Evolutionary conservation across 1,284 basidiomycete genomes (phyloP).

Genomic region (Trichosporon faecale): DNA sequence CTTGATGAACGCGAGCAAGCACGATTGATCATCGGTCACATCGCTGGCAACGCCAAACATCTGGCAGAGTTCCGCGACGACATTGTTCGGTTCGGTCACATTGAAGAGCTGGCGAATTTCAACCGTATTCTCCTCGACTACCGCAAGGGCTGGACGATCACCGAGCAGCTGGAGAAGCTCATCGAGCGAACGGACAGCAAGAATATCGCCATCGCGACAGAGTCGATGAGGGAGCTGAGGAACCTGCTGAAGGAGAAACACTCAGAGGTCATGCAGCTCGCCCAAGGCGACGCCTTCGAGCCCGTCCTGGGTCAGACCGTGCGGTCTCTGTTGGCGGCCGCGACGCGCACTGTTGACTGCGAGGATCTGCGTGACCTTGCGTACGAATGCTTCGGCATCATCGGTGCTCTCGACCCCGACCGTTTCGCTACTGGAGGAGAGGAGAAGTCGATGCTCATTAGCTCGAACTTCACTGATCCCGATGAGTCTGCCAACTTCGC

Average conservation of each 20-base stretch:
- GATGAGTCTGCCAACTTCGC: slow-evolving; percentile 78
- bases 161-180: slow-evolving; percentile 64
- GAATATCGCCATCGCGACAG: slow-evolving; percentile 73
- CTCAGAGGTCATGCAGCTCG: slow-evolving; percentile 61
- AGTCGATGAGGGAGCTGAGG: slow-evolving; percentile 75
- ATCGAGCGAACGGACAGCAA: slow-evolving; percentile 74
- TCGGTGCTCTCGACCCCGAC: slow-evolving; percentile 96
- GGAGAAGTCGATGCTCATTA: slow-evolving; percentile 68
- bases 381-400: slow-evolving; percentile 87
- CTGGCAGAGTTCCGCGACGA: slow-evolving; percentile 63
- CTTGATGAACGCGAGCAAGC: slow-evolving; percentile 59
- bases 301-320: slow-evolving; percentile 69
- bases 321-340: slow-evolving; percentile 66
- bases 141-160: slow-evolving; percentile 59
- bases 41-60: slow-evolving; percentile 63
- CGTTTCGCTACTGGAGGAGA: slow-evolving; percentile 59
- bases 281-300: slow-evolving; percentile 83
- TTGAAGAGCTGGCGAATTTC: slow-evolving; percentile 64
- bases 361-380: slow-evolving; percentile 66
- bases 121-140: slow-evolving; percentile 57
- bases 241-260: slow-evolving; percentile 60
- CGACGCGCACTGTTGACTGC: slow-evolving; percentile 67
- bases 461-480: slow-evolving; percentile 78
- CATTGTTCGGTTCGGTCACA: slow-evolving; percentile 69
- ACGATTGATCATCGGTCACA: slow-evolving; percentile 65